Conservation (phyloP, 192 early-diverging fungal species). For the Mortierella claussenii region DNA sequence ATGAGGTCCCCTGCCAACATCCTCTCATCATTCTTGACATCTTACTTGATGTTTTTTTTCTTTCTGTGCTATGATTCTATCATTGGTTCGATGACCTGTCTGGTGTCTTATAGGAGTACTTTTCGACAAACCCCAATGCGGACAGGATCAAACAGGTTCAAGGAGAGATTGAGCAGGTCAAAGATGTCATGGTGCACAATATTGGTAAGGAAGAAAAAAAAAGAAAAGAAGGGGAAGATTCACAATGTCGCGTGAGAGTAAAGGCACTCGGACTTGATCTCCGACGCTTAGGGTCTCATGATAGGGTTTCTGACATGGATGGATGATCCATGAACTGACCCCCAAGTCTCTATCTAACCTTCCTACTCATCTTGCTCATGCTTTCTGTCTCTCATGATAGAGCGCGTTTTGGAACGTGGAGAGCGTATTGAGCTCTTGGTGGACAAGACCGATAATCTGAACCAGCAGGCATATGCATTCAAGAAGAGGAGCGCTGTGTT, state of each 20-base stretch:
- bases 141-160: constrained; percentile 86
- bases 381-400: constrained; percentile 42
- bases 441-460: constrained; percentile 90
- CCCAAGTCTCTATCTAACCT: constrained; percentile 3
- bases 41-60: too few species aligned
- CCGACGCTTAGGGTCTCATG: too few species aligned
- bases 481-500: constrained; percentile 87
- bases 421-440: constrained; percentile 91
- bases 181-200: constrained; percentile 95
- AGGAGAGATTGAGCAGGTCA: constrained; percentile 92
- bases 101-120: constrained; percentile 67
- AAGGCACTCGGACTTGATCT: too few species aligned
- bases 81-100: neutral
- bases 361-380: neutral
- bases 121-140: constrained; percentile 73
- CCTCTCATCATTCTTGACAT: too few species aligned
- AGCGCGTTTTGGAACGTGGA: constrained; percentile 87
- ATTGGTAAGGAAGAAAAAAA: constrained; percentile 67
- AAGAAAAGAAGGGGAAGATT: neutral
- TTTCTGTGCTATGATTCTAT: neutral
- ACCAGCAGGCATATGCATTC: constrained; percentile 91
- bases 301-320: neutral
- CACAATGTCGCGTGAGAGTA: neutral
- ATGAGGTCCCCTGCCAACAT: too few species aligned
- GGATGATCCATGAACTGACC: neutral